Percentiles rank a stretch among this genome's conserved stretches.
Evolutionary conservation across 352 stramenopile genomes (phyloP).

Genomic region (Pythium coloratum): DNA sequence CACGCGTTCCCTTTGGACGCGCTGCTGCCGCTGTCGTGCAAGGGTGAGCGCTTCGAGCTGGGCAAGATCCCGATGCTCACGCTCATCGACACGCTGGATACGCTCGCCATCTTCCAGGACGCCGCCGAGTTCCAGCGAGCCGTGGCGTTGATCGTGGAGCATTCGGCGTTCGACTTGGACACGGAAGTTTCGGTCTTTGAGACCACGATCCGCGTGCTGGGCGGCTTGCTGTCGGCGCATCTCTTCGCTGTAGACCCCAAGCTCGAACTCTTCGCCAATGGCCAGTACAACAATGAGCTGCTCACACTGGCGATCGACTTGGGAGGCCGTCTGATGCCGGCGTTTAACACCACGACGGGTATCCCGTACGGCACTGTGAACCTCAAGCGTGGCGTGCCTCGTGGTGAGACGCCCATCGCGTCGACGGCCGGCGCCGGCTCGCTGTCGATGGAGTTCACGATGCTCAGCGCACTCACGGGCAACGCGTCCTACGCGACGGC

Average conservation of each 20-base stretch:
- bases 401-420: slow-evolving; percentile 93
- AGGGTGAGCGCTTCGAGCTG: slow-evolving; percentile 71
- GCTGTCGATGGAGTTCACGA: slow-evolving; percentile 96
- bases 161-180: slow-evolving; percentile 81
- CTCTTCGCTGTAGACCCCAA: slow-evolving; percentile 66
- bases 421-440: slow-evolving; percentile 96
- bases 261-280: slow-evolving; percentile 54
- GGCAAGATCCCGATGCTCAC: slow-evolving; percentile 85
- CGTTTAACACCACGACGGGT: slow-evolving; percentile 94
- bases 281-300: slow-evolving; percentile 91
- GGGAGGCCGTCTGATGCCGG: slow-evolving; percentile 92
- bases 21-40: slow-evolving; percentile 69
- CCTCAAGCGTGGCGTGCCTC: slow-evolving; percentile 85
- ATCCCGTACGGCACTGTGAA: slow-evolving; percentile 99
- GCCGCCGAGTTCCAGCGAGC: slow-evolving; percentile 70
- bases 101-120: slow-evolving; percentile 84
- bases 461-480: slow-evolving; percentile 88
- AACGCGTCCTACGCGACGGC: slow-evolving; percentile 69
- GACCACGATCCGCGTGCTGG: slow-evolving; percentile 91
- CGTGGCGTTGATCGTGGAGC: slow-evolving; percentile 57
- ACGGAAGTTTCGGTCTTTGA: slow-evolving; percentile 93
- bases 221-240: slow-evolving; percentile 90
- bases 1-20: slow-evolving; percentile 85
- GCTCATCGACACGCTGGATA: slow-evolving; percentile 91
- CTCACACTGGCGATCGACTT: slow-evolving; percentile 94